Evolutionary conservation across 2,329 filamentous ascomycete species (phyloP), one percentile per base, ranked within the genome.

Genomic region (Epichloe festucae): DNA sequence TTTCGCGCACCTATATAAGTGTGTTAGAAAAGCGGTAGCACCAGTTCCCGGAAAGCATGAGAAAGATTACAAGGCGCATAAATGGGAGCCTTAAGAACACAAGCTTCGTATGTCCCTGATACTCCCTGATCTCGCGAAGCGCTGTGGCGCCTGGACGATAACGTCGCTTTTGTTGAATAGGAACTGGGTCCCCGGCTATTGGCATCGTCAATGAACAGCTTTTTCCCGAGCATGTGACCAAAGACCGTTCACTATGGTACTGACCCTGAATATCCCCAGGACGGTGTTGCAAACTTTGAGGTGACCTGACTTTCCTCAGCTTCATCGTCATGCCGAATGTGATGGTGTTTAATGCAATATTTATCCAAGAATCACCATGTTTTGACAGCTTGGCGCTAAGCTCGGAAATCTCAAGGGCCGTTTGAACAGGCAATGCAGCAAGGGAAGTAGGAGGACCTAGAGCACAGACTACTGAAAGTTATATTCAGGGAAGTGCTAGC

Each of bases 91-190:
- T 90, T 59, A 77, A 76, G 58, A 97, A 78, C 48, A 97, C 73
- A 34, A 97, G 80, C 62, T 97, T 90, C 54, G 89, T 95, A 56
- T 82, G 87, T 69, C 84, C 86, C 71, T 97, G 93, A 68, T 94
- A 94, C 62, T 81, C 82, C 66, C 90, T 79, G 67, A 97, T 97
- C 73, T 97, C 91, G 69, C 86, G 85, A 51, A 97, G 77, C 50
- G 93, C 91, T 58, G 88, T 77, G 43, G 90, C 96, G 63, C 89
- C 89, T 1, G 86, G 86, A 52, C 74, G 78, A 63, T 88, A 89
- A 58, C 86, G 78, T 57, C 77, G 77, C 57, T 76, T 79, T 57
- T 76, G 75, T 53, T 69, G 71, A 53, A 76, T 72, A 1, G 85
- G 85, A 45, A 87, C 70, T 34, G 86, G 85, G 60, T 89, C 85